phyloP scores from a whole-genome alignment of 2,329 filamentous ascomycete genomes.

The Hysterium pulicare region DNA sequence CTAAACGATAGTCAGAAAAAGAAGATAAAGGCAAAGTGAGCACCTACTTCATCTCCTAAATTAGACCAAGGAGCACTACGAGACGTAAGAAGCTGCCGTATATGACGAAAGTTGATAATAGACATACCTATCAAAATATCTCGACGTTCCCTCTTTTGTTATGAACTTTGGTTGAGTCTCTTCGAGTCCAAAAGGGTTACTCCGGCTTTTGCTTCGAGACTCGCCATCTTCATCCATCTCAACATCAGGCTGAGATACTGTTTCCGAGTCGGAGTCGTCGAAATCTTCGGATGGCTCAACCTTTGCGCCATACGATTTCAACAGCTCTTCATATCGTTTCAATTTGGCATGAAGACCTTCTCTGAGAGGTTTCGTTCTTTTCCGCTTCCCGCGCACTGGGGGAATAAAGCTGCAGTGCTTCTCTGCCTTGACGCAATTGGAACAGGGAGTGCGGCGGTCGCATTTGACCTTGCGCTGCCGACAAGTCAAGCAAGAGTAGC shows the following conservation, averaged over 20 bases:
- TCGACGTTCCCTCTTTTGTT: slow-evolving; percentile 15
- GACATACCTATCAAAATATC: slow-evolving; percentile 22
- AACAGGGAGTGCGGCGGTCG: slow-evolving; percentile 36
- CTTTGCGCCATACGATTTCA: slow-evolving; percentile 18
- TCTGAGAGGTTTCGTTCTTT: slow-evolving; percentile 11
- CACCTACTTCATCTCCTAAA: slow-evolving; percentile 28
- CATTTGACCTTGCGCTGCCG: slow-evolving; percentile 36
- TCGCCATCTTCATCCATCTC: slow-evolving; percentile 11
- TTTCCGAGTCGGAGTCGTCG: slow-evolving; percentile 10
- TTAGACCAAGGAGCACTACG: slow-evolving; percentile 25
- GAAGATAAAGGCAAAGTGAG: neutral
- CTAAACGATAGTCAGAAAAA: slow-evolving; percentile 8
- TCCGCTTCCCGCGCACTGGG: slow-evolving; percentile 11
- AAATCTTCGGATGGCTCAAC: slow-evolving; percentile 20
- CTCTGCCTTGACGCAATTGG: slow-evolving; percentile 26
- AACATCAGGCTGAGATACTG: slow-evolving; percentile 5
- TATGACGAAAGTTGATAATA: neutral
- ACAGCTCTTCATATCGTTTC: slow-evolving; percentile 19
- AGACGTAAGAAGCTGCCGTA: slow-evolving; percentile 1
- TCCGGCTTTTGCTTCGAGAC: neutral
- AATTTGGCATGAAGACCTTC: slow-evolving; percentile 15
- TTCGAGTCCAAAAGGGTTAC: neutral
- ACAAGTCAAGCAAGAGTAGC: slow-evolving; percentile 3
- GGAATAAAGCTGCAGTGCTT: slow-evolving; percentile 22
- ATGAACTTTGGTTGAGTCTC: slow-evolving; percentile 14